Conservation (phyloP, 208 protist species). For the Leishmania amazonensis region DNA sequence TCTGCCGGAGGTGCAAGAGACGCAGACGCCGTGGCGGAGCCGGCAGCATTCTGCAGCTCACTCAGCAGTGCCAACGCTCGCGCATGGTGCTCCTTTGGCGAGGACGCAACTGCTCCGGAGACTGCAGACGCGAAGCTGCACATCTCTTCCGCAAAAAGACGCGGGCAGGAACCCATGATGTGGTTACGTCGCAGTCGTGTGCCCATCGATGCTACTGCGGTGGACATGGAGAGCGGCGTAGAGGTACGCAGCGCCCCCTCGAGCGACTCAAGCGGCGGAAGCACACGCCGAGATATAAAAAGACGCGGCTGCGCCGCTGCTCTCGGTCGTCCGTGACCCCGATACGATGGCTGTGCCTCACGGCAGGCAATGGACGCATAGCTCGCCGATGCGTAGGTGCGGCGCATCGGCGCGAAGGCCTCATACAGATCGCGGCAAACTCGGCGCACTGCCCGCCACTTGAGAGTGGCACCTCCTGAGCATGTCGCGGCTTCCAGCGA, state of each 20-base stretch:
- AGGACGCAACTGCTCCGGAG: neutral
- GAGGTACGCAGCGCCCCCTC: neutral
- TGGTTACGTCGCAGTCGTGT: constrained; percentile 20
- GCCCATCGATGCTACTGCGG: neutral
- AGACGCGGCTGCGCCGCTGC: constrained; percentile 1
- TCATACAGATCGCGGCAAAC: neutral
- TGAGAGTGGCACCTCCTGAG: neutral
- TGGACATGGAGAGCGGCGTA: neutral
- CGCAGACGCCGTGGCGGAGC: neutral
- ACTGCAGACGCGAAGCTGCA: neutral
- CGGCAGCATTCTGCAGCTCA: neutral
- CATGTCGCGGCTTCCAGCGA: neutral
- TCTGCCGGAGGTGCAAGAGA: neutral
- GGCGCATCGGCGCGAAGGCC: neutral
- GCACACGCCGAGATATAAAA: constrained; percentile 1
- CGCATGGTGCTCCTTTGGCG: neutral
- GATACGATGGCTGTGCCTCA: neutral
- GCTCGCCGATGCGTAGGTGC: neutral
- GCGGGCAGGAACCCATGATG: constrained; percentile 13
- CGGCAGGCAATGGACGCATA: neutral
- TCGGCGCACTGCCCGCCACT: neutral
- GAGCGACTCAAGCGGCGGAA: neutral
- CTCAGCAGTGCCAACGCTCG: neutral
- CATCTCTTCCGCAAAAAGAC: constrained; percentile 19
- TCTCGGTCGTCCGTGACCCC: neutral